Conservation (phyloP, 2,329 filamentous ascomycete species). For the Xylaria sp. region DNA sequence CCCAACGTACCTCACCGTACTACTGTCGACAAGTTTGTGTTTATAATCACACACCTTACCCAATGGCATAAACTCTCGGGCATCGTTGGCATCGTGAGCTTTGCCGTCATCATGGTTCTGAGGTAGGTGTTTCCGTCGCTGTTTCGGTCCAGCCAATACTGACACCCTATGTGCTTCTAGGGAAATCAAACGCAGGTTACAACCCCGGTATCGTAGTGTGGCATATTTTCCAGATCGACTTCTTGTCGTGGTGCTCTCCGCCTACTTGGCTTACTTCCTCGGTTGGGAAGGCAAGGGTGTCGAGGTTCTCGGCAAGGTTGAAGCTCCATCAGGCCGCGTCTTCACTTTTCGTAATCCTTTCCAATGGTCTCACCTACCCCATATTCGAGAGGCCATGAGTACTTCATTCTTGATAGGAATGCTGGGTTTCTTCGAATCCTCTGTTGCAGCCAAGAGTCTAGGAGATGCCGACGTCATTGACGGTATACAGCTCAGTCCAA, state of each 20-base stretch:
- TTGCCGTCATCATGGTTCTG: constrained; percentile 88
- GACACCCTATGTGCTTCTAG: constrained; percentile 49
- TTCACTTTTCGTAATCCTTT: constrained; percentile 91
- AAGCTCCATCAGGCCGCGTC: constrained; percentile 70
- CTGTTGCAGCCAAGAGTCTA: constrained; percentile 91
- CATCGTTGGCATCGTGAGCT: constrained; percentile 77
- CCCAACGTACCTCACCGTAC: constrained; percentile 79
- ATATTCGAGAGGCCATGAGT: constrained; percentile 84
- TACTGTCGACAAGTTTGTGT: constrained; percentile 82
- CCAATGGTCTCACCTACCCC: constrained; percentile 73
- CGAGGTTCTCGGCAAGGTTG: constrained; percentile 80
- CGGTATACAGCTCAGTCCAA: constrained; percentile 83
- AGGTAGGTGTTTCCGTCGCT: constrained; percentile 58
- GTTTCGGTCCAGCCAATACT: neutral
- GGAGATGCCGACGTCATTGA: constrained; percentile 73
- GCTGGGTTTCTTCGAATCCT: constrained; percentile 98
- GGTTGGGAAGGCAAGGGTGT: constrained; percentile 82
- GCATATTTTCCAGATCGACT: constrained; percentile 94
- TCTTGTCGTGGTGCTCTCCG: constrained; percentile 83
- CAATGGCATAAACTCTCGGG: constrained; percentile 77
- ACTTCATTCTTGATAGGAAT: constrained; percentile 93
- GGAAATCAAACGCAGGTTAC: constrained; percentile 79
- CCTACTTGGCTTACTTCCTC: constrained; percentile 76
- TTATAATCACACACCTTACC: constrained; percentile 71
- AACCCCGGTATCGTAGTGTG: constrained; percentile 78